Conservation (phyloP, 2,329 filamentous ascomycete species). For the Helminthosporium solani region DNA sequence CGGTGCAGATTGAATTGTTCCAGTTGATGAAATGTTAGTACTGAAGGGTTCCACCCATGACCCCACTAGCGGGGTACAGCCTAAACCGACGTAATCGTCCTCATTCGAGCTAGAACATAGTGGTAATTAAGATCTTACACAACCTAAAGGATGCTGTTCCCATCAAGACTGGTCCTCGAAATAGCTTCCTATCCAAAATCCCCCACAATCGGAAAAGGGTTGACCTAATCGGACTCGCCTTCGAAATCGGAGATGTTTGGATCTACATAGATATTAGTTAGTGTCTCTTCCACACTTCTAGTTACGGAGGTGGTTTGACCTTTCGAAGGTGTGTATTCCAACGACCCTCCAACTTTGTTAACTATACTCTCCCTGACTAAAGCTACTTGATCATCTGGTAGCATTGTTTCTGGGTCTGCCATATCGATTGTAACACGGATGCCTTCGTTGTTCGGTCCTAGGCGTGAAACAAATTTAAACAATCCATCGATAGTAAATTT, state of each 20-base stretch:
- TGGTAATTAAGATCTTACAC: not conserved
- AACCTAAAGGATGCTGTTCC: not conserved
- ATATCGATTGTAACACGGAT: slow-evolving; percentile 48
- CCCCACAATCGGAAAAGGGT: not conserved
- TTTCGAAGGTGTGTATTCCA: slow-evolving; percentile 48
- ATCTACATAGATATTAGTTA: slow-evolving; percentile 1
- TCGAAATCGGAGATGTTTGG: slow-evolving; percentile 13
- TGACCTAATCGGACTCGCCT: slow-evolving; percentile 12
- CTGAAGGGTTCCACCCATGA: slow-evolving; percentile 12
- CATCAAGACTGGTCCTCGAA: not conserved
- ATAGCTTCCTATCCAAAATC: no score
- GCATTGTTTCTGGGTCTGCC: slow-evolving; percentile 46
- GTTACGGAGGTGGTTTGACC: slow-evolving; percentile 33
- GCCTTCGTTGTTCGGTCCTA: slow-evolving; percentile 46
- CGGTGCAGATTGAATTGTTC: not conserved
- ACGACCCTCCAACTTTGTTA: slow-evolving; percentile 45
- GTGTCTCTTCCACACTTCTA: not conserved
- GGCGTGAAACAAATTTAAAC: slow-evolving; percentile 44
- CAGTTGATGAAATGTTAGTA: slow-evolving; percentile 4
- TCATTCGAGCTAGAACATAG: not conserved
- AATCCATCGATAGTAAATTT: slow-evolving; percentile 57
- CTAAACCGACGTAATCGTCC: slow-evolving; percentile 16
- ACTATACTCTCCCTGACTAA: slow-evolving; percentile 41
- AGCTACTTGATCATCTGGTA: slow-evolving; percentile 44
- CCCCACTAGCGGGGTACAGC: slow-evolving; percentile 27